These are phyloP conservation scores for Pyropia yezoensis DNA, from an alignment of 23 red algal genomes.

Conservation along the genomic window DNA sequence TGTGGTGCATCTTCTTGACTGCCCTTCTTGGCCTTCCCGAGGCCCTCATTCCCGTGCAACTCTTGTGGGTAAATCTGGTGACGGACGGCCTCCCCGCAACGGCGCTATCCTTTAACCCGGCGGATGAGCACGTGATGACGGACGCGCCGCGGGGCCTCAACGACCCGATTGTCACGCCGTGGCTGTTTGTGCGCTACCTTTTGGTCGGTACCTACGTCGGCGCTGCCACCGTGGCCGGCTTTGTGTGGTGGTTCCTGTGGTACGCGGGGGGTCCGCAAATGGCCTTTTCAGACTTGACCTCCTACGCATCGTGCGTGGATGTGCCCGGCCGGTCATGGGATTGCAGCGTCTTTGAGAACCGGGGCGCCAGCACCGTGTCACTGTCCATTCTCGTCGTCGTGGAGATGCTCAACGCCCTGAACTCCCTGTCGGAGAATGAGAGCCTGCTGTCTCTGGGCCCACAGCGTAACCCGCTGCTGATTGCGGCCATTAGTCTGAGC, in stretches of 20 bases:
- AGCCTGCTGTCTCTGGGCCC: conserved; percentile 70
- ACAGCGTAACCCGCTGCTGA: conserved; percentile 72
- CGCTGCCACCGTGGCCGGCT: conserved; percentile 83
- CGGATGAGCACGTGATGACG: conserved; percentile 78
- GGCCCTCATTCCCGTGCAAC: conserved; percentile 89
- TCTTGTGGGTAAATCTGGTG: conserved; percentile 99
- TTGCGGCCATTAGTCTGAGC: conserved; percentile 64
- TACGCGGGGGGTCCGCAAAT: conserved; percentile 74
- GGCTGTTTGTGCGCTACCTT: conserved; percentile 91
- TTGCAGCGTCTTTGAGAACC: conserved; percentile 63
- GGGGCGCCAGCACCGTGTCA: conserved; percentile 70
- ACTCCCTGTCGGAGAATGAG: conserved; percentile 89
- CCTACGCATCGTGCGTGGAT: conserved; percentile 46
- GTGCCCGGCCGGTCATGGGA: conserved; percentile 33
- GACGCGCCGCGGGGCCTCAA: conserved; percentile 74
- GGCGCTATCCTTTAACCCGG: conserved; percentile 87
- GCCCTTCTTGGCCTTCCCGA: conserved; percentile 86
- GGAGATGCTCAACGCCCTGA: conserved; percentile 99
- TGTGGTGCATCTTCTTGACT: conserved; percentile 93
- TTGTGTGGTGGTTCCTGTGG: conserved; percentile 95
- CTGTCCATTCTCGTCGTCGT: conserved; percentile 83
- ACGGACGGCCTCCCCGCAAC: conserved; percentile 97
- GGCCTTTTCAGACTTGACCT: conserved; percentile 69
- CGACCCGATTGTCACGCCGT: conserved; percentile 72
- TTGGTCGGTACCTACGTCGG: conserved; percentile 94